These are phyloP conservation scores for Coemansia sp. DNA, from an alignment of 192 early-diverging fungal species.

Conservation along the genomic window DNA sequence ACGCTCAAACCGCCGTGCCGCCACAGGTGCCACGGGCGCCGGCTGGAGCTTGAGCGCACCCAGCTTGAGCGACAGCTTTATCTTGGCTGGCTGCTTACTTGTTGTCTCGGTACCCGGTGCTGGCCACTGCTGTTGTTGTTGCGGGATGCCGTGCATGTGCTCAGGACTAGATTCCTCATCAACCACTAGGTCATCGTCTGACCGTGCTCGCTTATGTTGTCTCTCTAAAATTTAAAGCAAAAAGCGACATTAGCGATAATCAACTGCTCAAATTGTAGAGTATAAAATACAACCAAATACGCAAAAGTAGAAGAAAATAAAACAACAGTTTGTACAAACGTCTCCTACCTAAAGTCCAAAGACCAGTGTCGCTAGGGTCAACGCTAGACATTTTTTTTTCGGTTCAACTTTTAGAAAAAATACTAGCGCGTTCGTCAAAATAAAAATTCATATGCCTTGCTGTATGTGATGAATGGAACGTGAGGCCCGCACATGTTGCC, in stretches of 20 bases:
- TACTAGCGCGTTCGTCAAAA: not conserved
- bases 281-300: not conserved
- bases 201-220: conserved; percentile 13
- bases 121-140: not conserved
- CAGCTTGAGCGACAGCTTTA: conserved; percentile 46
- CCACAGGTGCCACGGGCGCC: not conserved
- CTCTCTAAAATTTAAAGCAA: conserved; percentile 7
- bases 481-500: not conserved
- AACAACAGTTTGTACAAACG: not conserved
- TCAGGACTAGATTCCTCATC: not conserved
- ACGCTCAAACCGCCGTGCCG: conserved; percentile 1
- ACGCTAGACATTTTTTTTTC: conserved; percentile 7
- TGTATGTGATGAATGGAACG: not conserved
- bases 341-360: not conserved
- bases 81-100: conserved; percentile 22
- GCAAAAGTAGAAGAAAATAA: not conserved
- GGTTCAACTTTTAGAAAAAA: not conserved
- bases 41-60: conserved; percentile 18
- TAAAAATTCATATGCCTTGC: not conserved
- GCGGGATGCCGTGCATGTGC: not conserved
- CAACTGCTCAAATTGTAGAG: not conserved
- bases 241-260: not conserved
- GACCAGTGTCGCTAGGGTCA: conserved; percentile 7
- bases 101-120: not conserved
- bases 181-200: not conserved